A percentile compares a stretch with the other conserved stretches of the same genome.
Evolutionary conservation across 73 alveolate species (phyloP).

Genomic region (Blepharisma japonicum): DNA sequence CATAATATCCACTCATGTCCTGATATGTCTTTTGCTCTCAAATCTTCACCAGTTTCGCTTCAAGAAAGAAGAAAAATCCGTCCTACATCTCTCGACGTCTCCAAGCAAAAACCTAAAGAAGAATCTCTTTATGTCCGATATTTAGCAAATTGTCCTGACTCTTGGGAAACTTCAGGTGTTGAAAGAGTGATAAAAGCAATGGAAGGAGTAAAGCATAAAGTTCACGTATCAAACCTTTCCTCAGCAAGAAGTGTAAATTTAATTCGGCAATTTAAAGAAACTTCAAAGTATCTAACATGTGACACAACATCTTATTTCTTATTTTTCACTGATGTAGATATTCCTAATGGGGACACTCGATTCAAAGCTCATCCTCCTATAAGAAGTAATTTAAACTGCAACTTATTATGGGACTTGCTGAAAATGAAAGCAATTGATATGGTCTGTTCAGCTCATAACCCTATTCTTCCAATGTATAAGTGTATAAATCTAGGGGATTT

Average conservation of each 20-base stretch:
- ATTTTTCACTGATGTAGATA: not conserved
- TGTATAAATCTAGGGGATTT: not conserved
- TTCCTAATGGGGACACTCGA: not conserved
- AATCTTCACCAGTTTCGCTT: too few species aligned
- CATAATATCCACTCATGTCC: too few species aligned
- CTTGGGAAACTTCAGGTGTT: slow-evolving; percentile 18
- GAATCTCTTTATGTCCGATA: not conserved
- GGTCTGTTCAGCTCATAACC: not conserved
- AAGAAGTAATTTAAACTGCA: not conserved
- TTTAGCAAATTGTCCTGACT: slow-evolving; percentile 25
- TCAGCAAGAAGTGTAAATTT: not conserved
- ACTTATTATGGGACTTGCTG: slow-evolving; percentile 17
- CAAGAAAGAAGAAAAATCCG: too few species aligned
- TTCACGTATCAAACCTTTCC: slow-evolving; percentile 25
- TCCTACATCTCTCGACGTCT: too few species aligned
- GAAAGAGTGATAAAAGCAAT: not conserved
- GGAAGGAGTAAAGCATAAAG: not conserved
- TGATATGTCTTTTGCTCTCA: too few species aligned
- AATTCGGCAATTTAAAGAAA: not conserved
- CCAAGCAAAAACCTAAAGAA: too few species aligned
- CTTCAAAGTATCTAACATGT: not conserved
- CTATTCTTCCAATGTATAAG: not conserved
- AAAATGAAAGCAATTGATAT: slow-evolving; percentile 22
- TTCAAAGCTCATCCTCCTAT: slow-evolving; percentile 24
- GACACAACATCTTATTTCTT: not conserved